Percentiles rank a stretch among this genome's conserved stretches.
phyloP scores from a whole-genome alignment of 2,329 filamentous ascomycete genomes.

The Diplodia scrobiculata region DNA sequence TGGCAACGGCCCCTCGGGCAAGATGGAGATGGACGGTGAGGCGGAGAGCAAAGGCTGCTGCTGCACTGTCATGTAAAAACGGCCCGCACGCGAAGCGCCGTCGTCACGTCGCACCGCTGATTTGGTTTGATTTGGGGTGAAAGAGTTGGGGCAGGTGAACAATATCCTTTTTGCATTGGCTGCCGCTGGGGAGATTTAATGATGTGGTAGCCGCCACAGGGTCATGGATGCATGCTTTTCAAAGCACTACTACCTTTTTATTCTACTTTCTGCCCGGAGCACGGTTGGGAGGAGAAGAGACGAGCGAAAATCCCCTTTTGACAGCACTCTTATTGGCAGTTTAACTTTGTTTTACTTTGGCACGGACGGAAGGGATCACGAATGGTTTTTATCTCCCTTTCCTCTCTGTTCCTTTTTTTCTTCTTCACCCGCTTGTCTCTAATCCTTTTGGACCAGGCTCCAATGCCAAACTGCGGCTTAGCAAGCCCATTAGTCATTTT shows the following conservation, averaged over 20 bases:
- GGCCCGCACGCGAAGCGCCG: not conserved
- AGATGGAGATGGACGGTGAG: conserved; percentile 77
- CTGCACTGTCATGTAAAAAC: conserved; percentile 78
- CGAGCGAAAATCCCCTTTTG: conserved; percentile 20
- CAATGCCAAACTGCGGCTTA: conserved; percentile 10
- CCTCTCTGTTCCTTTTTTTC: conserved; percentile 3
- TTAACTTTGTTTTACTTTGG: conserved; percentile 14
- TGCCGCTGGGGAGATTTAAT: conserved; percentile 27
- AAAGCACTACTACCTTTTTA: conserved; percentile 27
- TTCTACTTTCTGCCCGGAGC: conserved; percentile 25
- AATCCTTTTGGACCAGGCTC: conserved; percentile 23
- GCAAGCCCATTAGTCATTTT: conserved; percentile 10
- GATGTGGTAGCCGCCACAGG: conserved; percentile 27
- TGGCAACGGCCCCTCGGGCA: conserved; percentile 61
- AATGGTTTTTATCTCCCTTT: conserved; percentile 26
- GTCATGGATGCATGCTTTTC: conserved; percentile 25
- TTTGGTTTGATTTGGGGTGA: conserved; percentile 27
- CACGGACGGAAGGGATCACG: conserved; percentile 21
- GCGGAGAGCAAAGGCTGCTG: conserved; percentile 74
- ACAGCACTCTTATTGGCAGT: conserved; percentile 17
- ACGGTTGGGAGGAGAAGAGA: conserved; percentile 25
- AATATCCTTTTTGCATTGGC: conserved; percentile 28
- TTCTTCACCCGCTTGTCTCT: conserved; percentile 22
- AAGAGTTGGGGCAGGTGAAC: conserved; percentile 18
- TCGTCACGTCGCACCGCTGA: conserved; percentile 1